These are phyloP conservation scores for Yamadazyma sp. DNA, from an alignment of 1,139 yeast genomes.

Conservation along the genomic window DNA sequence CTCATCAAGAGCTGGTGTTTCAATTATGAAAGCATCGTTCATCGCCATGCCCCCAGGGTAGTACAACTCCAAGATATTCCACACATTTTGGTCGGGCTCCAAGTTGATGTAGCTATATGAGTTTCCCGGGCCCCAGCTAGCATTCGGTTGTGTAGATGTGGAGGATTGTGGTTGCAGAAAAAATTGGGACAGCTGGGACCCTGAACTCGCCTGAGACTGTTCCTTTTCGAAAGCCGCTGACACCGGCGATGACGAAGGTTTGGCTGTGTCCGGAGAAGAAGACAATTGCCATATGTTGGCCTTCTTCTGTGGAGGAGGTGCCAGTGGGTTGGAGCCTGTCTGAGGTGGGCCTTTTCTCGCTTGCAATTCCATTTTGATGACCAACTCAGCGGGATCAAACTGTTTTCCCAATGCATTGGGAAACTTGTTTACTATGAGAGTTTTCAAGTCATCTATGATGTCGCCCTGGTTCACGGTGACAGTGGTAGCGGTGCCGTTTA, in stretches of 20 bases:
- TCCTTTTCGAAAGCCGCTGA: constrained; percentile 13
- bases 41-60: constrained; percentile 71
- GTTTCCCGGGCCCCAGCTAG: background rate
- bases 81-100: constrained; percentile 67
- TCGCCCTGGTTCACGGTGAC: constrained; percentile 54
- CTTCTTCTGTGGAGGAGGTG: constrained; percentile 15
- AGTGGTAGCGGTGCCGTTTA: constrained; percentile 66
- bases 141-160: constrained; percentile 3
- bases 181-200: constrained; percentile 5
- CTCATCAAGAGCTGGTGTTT: constrained; percentile 28
- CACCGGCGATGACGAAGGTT: constrained; percentile 16
- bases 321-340: constrained; percentile 1
- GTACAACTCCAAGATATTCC: constrained; percentile 56
- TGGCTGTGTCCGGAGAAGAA: constrained; percentile 13
- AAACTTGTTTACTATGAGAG: constrained; percentile 56
- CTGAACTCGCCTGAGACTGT: constrained; percentile 4
- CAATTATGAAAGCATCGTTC: constrained; percentile 66
- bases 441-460: constrained; percentile 73
- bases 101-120: constrained; percentile 27
- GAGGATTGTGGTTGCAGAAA: constrained; percentile 2
- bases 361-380: constrained; percentile 39
- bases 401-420: constrained; percentile 65
- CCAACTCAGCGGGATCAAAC: constrained; percentile 71
- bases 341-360: constrained; percentile 13
- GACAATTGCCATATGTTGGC: constrained; percentile 14